Evolutionary conservation across 1,284 basidiomycete genomes (phyloP).

Genomic region (Ceratobasidium sp.): DNA sequence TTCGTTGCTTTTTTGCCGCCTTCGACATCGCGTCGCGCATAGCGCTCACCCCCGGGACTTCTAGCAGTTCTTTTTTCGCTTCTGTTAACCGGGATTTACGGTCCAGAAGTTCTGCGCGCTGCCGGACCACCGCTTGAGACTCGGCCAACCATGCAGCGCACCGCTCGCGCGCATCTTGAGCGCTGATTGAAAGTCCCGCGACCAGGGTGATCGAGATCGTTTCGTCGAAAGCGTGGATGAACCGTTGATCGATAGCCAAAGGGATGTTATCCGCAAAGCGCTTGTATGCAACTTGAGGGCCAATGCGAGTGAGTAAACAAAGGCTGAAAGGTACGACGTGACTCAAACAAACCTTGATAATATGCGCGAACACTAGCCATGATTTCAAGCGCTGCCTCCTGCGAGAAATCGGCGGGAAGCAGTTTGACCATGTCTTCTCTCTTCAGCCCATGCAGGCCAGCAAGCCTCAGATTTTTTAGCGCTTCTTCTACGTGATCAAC

Average conservation of each 20-base stretch:
- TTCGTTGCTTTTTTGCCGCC: background rate
- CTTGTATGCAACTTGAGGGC: slow-evolving; percentile 44
- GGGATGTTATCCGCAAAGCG: slow-evolving; percentile 61
- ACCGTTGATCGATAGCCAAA: slow-evolving; percentile 62
- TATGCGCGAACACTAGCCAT: slow-evolving; percentile 50
- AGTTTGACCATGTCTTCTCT: slow-evolving; percentile 46
- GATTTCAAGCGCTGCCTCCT: slow-evolving; percentile 47
- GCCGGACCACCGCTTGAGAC: slow-evolving; percentile 58
- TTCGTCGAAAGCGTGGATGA: slow-evolving; percentile 60
- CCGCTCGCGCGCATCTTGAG: slow-evolving; percentile 56
- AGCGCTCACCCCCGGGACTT: slow-evolving; percentile 27
- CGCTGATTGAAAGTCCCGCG: slow-evolving; percentile 60
- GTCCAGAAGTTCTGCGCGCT: slow-evolving; percentile 58
- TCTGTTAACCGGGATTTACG: slow-evolving; percentile 56
- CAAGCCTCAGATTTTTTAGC: slow-evolving; percentile 9
- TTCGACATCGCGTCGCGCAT: slow-evolving; percentile 36
- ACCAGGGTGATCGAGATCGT: slow-evolving; percentile 60
- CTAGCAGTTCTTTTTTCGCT: slow-evolving; percentile 56
- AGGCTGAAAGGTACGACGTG: background rate
- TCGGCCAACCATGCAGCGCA: slow-evolving; percentile 63
- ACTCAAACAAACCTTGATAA: slow-evolving; percentile 46
- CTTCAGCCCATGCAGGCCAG: slow-evolving; percentile 31
- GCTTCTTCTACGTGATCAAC: slow-evolving; percentile 19
- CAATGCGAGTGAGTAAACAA: too few species aligned
- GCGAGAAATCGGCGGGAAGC: slow-evolving; percentile 47